These are phyloP conservation scores for Hypoxylon sp. DNA, from an alignment of 2,329 filamentous ascomycete genomes.

Conservation along the genomic window DNA sequence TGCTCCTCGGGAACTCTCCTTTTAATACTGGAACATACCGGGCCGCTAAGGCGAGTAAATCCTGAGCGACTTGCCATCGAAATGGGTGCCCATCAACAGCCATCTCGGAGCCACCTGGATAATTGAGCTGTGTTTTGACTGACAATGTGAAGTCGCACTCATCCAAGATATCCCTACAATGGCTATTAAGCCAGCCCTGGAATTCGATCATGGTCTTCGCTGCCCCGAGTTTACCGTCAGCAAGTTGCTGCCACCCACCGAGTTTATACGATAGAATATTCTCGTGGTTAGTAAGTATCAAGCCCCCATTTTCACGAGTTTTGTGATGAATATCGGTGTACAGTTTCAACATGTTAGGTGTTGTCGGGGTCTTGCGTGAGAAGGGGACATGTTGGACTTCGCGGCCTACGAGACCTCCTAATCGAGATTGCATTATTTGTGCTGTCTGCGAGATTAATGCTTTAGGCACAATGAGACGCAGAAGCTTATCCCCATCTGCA, in stretches of 20 bases:
- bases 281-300: slow-evolving; percentile 74
- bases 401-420: slow-evolving; percentile 70
- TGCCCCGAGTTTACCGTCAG: slow-evolving; percentile 60
- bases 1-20: slow-evolving; percentile 55
- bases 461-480: slow-evolving; percentile 71
- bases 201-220: slow-evolving; percentile 65
- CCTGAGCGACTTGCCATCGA: slow-evolving; percentile 65
- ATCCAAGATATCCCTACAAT: slow-evolving; percentile 74
- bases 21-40: slow-evolving; percentile 58
- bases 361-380: slow-evolving; percentile 65
- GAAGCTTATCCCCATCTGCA: slow-evolving; percentile 63
- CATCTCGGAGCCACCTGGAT: slow-evolving; percentile 66
- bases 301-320: slow-evolving; percentile 60
- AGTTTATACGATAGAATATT: slow-evolving; percentile 76
- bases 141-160: slow-evolving; percentile 73
- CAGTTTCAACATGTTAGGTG: slow-evolving; percentile 51
- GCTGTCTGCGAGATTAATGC: slow-evolving; percentile 71
- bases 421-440: slow-evolving; percentile 67
- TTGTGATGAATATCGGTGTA: slow-evolving; percentile 59
- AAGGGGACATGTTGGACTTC: slow-evolving; percentile 71
- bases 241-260: slow-evolving; percentile 71
- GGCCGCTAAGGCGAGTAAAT: slow-evolving; percentile 60
- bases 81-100: slow-evolving; percentile 67
- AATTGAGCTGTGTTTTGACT: slow-evolving; percentile 70
- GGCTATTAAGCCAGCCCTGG: slow-evolving; percentile 65